A percentile compares a stretch with the other conserved stretches of the same genome.
phyloP scores from a whole-genome alignment of 108 stramenopile genomes.

The Nitzschia palea region DNA sequence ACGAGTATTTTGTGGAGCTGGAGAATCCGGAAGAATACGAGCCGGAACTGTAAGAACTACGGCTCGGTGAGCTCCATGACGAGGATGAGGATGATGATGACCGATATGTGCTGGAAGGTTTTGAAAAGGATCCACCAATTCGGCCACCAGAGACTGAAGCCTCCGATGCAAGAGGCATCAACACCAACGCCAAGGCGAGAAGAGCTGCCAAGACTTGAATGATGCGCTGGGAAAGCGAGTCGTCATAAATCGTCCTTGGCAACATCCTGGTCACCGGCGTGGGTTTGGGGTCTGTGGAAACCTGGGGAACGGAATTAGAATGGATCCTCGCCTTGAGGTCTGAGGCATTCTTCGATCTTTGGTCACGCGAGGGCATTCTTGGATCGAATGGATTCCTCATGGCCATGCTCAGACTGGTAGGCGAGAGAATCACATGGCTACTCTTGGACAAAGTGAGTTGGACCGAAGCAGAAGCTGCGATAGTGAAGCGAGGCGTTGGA shows the following conservation, averaged over 20 bases:
- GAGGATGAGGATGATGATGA: constrained; percentile 23
- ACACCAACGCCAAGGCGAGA: constrained; percentile 12
- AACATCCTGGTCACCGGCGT: background rate
- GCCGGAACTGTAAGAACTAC: constrained; percentile 22
- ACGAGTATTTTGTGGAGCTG: too few species aligned
- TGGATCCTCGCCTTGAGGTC: too few species aligned
- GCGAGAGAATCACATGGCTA: too few species aligned
- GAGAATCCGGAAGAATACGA: constrained; percentile 38
- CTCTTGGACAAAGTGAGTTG: too few species aligned
- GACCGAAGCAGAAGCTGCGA: too few species aligned
- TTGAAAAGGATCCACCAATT: constrained; percentile 66
- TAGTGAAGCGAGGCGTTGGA: too few species aligned
- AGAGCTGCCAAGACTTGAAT: constrained; percentile 6
- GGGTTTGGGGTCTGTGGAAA: background rate
- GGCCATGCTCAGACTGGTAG: too few species aligned
- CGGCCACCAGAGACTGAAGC: constrained; percentile 69
- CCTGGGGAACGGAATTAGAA: too few species aligned
- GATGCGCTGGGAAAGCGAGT: background rate
- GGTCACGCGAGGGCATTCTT: too few species aligned
- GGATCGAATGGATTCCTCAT: too few species aligned
- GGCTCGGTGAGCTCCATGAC: background rate
- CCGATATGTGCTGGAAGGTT: too few species aligned
- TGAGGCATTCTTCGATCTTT: too few species aligned
- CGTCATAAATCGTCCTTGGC: background rate
- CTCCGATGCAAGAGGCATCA: constrained; percentile 39